Base-by-base conservation (phyloP, 78 protist species). In the slime mould (Dictyostelium discoideum) region DNA sequence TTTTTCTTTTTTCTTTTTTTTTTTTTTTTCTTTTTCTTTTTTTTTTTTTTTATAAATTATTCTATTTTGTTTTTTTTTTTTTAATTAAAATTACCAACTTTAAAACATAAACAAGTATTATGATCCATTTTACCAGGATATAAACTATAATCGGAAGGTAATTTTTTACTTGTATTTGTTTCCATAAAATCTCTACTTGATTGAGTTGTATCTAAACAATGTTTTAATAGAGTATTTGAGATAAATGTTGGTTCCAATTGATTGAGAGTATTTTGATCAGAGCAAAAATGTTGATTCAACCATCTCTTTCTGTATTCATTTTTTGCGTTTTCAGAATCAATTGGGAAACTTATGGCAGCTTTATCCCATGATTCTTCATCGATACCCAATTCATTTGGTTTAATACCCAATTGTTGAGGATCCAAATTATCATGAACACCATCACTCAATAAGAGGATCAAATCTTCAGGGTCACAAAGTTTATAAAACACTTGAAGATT, bases 111-210 rank as follows among this genome's bases (percentile, higher is more conserved):
- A 57, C 92, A 81, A 67, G 96, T 93, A 29, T 85, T 93, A 73
- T 93, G 96, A 77, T 93, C 96, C 96, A 93, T 93, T 74, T 93
- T 93, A 24, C 96, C 96, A 13, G 96, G 96, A 93, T 86, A 93
- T 50, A 87, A 39, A 37, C n/a, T 50, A 73, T 93, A 93, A 40
- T 93, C 96, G 8, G 73, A 82, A 29, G 96, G 89, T 76, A 85
- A 22, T 60, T 84, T 85, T 39, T 85, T 92, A 5, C 87, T 37
- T 13, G 96, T 86, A 44, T 93, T 93, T 40, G 42, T 46, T 78
- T 93, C 96, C 96, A 93, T 93, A 24, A 93, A 93, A 14, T 93
- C 89, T 22, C 96, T 60, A 39, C 85, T 69, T 2, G 96, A 67
- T 57, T 84, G 84, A 44, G 96, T 93, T 9, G 87, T 93, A 4